These are phyloP conservation scores for Jaltomata sinuosa DNA, from an alignment of 257 asterid species.

Conservation along the genomic window DNA sequence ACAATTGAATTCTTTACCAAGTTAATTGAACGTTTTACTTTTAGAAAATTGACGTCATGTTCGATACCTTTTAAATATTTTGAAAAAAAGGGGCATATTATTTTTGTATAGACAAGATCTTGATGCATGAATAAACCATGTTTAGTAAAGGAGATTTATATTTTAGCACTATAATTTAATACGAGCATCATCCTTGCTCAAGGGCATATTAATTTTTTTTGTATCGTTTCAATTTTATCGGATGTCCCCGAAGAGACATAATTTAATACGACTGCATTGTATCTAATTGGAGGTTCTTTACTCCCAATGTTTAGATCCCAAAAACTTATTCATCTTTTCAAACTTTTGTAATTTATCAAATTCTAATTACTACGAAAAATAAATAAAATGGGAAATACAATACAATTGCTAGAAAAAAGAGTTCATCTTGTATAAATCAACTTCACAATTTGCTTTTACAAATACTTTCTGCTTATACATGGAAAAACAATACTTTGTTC, in stretches of 20 bases:
- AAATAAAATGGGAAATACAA: background rate
- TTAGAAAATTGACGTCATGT: background rate
- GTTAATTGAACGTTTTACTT: background rate
- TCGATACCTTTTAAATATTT: background rate
- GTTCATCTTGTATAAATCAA: too few species aligned
- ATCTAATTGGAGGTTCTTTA: background rate
- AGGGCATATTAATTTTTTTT: too few species aligned
- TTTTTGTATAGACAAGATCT: background rate
- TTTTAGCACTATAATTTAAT: too few species aligned
- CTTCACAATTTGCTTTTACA: too few species aligned
- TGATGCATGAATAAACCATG: background rate
- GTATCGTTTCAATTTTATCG: too few species aligned
- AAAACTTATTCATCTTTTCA: background rate
- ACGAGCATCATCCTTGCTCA: too few species aligned
- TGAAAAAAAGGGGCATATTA: background rate
- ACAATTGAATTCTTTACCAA: background rate
- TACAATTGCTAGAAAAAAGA: too few species aligned
- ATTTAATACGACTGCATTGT: background rate
- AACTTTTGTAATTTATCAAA: background rate
- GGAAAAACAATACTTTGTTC: too few species aligned
- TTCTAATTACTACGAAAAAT: background rate
- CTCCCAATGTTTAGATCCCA: background rate
- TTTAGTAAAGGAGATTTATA: background rate
- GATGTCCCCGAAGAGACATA: too few species aligned
- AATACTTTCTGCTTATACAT: too few species aligned